Base-by-base conservation (phyloP, 352 stramenopile genomes). In the Phytopythium sindhum region DNA sequence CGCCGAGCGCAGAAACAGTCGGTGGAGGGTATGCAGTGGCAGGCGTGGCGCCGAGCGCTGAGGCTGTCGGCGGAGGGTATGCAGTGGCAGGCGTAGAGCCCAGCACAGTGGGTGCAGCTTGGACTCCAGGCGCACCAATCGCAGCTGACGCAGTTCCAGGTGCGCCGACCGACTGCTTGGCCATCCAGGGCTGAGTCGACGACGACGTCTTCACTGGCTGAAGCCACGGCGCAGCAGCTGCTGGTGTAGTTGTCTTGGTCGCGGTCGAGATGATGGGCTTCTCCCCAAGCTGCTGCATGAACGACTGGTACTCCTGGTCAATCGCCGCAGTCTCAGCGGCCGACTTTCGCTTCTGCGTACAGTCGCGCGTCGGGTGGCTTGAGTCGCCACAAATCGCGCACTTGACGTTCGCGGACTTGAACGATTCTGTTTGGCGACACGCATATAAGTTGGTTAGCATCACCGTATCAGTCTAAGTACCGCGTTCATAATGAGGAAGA, bases 351-450 rank as follows among this genome's bases (percentile, higher is more conserved):
- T 94, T 96, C 58, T 96, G 84, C 28, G 84, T 95, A 91, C 97
- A 99, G 88, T 99, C 97, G 41, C 97, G 75, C 19, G 97, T 99
- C 12, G 96, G 96, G 76, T 99, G 97, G 69, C 89, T 98, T 26
- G 91, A 97, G 72, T 99, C 97, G 23, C 97, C 97, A 79, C 97
- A 99, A 66, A 99, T 98, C 9, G 96, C 93, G 81, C 97, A 99
- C 61, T 97, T 97, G 21, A 99, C 85, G 39, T 96, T 80, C 39
- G 91, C 90, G 23, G 85, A 63, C 65, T 90, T 88, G 63, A 97
- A 90, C 2, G 77, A 81, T 56, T 86, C 84, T 80, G 72, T 63
- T 48, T 14, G 60, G 10, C 29, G 42, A 64, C 39, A 60, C 23
- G 33, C 28, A 41, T 21, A 55, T 1, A 39, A 62, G 11, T 50